Evolutionary conservation across 2,329 filamentous ascomycete species (phyloP), one percentile per base, ranked within the genome.

Genomic region (Colletotrichum nymphaeae): DNA sequence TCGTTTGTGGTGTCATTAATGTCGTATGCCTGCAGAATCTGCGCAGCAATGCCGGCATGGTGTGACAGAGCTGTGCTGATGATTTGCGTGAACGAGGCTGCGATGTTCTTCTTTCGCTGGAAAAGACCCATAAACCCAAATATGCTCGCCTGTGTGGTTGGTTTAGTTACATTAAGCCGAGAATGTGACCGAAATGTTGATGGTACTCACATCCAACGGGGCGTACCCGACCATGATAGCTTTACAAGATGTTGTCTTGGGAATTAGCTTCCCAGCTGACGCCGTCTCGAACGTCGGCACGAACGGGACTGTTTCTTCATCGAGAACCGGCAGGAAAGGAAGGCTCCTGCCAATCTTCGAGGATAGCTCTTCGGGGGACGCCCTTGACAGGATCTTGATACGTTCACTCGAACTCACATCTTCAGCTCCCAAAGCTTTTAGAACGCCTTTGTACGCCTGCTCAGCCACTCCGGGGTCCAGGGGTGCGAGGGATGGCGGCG

Each of bases 281-380:
- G 37, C 52, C 9, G 67, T 30, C 16, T 67, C 30, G 49, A 71
- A 62, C 14, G 56, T 66, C 5, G 62, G 62, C 1, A 52, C 24
- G 16, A 62, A 55, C 22, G 63, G 72, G 0, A 72, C 7, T 1
- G 56, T 72, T 12, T 35, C 52, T 5, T 42, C 42, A 32, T 72
- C 68, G 2, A 72, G 35, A 28, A 72, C 32, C 3, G 67, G 67
- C 19, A 42, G n/a, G 12, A 67, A 66, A 12, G 52, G 67, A 5
- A 59, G 19, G 5, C 14, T 68, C 9, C 49, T 57, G 11, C 42
- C 68, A 3, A 72, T 22, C 42, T 64, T 63, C 16, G 14, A 16
- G 2, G 67, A 35, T 0, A 66, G 19, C 11, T 59, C 53, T 26
- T 72, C 37, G 1, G 63, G 42, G 5, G 57, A 35, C 5, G n/a